Base-by-base conservation (phyloP, 257 asterid species). In the Petunia axillaris region DNA sequence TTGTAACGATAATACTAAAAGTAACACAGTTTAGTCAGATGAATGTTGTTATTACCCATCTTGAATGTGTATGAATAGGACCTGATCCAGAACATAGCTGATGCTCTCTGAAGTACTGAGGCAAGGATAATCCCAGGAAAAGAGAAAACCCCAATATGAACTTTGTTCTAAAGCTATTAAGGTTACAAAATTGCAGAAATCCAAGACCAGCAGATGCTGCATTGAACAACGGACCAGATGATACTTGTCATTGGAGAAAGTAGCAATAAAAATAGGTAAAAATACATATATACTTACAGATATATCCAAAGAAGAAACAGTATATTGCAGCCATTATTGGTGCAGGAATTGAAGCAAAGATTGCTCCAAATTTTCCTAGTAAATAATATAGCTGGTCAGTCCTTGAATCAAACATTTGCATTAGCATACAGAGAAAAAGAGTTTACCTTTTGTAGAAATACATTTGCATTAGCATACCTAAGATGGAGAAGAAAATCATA, bases 141-240 rank as follows among this genome's bases (percentile, higher is more conserved):
- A 93, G 83, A 68, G 97, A 92, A 5, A 90, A 75, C 5, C 97
- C 98, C 10, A 91, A 81, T 74, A 94, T 82, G 25, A 90, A 79
- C 80, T 94, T 92, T 55, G 95, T 89, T 64, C 98, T 86, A 86
- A 89, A 92, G 83, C 92, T 94, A 89, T 92, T 91, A 25, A 94
- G 87, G 89, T 94, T 92, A 81, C 97, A 94, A 87, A 90, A 94
- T 62, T 91, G 97, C 63, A 94, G 97, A 65, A 83, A 87, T 11
- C 93, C 97, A 36, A 94, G 79, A 6, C 98, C 97, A 64, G 93
- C 97, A 39, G 95, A 89, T 46, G 93, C 98, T 92, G 90, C 87
- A 82, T 41, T 46, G 14, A 36, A 39, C 4, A 50, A 36, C 1
- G 44, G 43, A 7, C 9, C 6, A 35, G 50, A 73, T 73, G 55